Base-by-base conservation (phyloP, 2,329 filamentous ascomycete species). In the Chrysosporium keratinophilum region DNA sequence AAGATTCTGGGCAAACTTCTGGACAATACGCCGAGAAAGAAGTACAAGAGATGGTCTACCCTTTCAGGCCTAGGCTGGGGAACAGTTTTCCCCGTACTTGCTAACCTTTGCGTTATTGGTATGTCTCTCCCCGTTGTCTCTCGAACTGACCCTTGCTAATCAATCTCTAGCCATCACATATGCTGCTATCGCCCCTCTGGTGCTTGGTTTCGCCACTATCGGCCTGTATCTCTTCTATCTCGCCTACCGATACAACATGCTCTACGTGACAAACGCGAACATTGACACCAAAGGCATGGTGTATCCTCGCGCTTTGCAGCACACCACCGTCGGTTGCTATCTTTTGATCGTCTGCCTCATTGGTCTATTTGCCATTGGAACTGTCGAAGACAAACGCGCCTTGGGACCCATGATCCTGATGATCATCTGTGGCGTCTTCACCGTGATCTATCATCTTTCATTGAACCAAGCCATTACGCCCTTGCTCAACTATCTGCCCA, bases 251-350 rank as follows among this genome's bases (percentile, higher is more conserved):
- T 95, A 97, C 76, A 94, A 95, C 65, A 71, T 97, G 53, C 78
- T 96, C 48, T 96, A 88, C 68, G 88, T 95, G 35, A 85, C 83
- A 49, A 87, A 94, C 65, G 82, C 86, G 7, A 73, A 81, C 56
- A 83, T 95, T 63, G 89, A 96, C 65, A 95, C 87, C 37, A 88
- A 94, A 64, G 90, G 91, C 14, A 79, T 91, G 12, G 83, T 88
- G 61, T 96, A 95, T 65, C 85, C 88, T 0, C 84, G 84, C n/a
- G 90, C 87, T 1, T 75, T 97, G 50, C 84, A 94, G 67, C 90
- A 96, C 55, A 80, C 94, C 46, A 82, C 91, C 28, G 83, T 84
- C 0, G 90, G 91, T 19, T 75, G 94, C 48, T 96, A 97, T 67
- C 76, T 96, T 35, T 81, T 84, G 1, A 83, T 93, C 59, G 71